Evolutionary conservation across 495 filamentous ascomycete species (phyloP), one percentile per base, ranked within the genome.

Genomic region (Aspergillus olivimuriae): DNA sequence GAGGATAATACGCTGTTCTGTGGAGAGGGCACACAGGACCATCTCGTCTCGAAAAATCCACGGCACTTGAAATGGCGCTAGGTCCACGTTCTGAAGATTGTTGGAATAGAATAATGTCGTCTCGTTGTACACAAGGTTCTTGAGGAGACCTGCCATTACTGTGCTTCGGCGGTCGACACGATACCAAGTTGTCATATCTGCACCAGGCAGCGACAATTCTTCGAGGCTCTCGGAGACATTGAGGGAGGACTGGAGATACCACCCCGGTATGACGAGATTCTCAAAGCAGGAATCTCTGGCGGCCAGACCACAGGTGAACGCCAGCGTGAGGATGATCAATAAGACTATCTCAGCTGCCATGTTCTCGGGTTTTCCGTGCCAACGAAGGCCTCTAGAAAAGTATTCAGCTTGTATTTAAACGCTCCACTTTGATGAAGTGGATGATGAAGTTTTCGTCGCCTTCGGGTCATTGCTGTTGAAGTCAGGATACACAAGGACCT

Each of bases 11-110:
- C 79, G 70, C 19, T 74, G 53, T 3, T 63, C 70, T 0, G 55
- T 23, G 0, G 41, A 43, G 1, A 67, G 59, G 2, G 44, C 58
- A 24, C 5, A 9, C 3, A 81, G 45, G 1, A 43, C 43, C 43
- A 82, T 75, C 44, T 81, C 75, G 17, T 76, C 55, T n/a, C 80
- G 72, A 48, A 81, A 83, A 7, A 82, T 48, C 80, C 80, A 84
- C 0, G 80, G 75, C 1, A 71, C 66, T 2, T 56, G 45, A 49
- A 82, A 84, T 38, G 65, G 65, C 2, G 63, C 52, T 6, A 55
- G 48, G 18, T 74, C 68, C 28, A 52, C 16, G 2, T 44, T 55
- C 34, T 66, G 51, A 33, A 80, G 67, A 39, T 75, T 75, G 16
- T 78, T 57, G 0, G 78, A 82, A 51, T 68, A 81, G 56, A 81